Evolutionary conservation across 2,329 filamentous ascomycete species (phyloP), one percentile per base, ranked within the genome.

Genomic region (Trichophyton equinum): DNA sequence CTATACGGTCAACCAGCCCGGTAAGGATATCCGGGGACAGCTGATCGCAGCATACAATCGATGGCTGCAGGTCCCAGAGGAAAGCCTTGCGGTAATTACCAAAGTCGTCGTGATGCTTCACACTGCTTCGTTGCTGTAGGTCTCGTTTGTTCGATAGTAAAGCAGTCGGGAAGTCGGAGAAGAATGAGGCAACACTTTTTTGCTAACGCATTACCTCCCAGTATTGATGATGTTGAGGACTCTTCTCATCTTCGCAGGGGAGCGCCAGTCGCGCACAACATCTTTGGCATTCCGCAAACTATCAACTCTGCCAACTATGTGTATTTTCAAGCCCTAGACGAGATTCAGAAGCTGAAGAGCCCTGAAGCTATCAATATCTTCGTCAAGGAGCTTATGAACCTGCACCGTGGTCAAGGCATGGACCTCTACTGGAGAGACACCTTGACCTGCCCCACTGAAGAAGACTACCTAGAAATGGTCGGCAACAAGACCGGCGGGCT

Each of bases 1-100:
- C 69, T 95, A 95, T 72, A 80, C 94, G 63, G 81, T 85, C 68
- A 81, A 82, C 53, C 86, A 90, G 64, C 88, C 88, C 0, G 89
- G 89, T 65, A 76, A 76, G 59, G 72, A 71, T 9, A 68, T 76
- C 44, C 67, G 73, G 9, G 65, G 68, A 13, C 66, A 68, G 33
- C 60, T 75, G 6, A 71, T 76, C 61, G 67, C 71, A 25, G 72
- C 71, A 1, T 69, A 75, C 46, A 71, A 75, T 56, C 65, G 65
- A 7, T 75, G 74, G 69, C 64, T 74, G 25, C 62, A 67, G 13
- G 65, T 75, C 7, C 71, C 72, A 0, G 63, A 67, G 7, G 55
- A 62, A 2, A 70, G 65, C 1, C 64, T 75, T 3, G 65, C 64
- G 4, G 64, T 69, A 18, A 70, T 75, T 47, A 71, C 69, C 4